Conservation (phyloP, 2,329 filamentous ascomycete species). For the Fusarium illudens region DNA sequence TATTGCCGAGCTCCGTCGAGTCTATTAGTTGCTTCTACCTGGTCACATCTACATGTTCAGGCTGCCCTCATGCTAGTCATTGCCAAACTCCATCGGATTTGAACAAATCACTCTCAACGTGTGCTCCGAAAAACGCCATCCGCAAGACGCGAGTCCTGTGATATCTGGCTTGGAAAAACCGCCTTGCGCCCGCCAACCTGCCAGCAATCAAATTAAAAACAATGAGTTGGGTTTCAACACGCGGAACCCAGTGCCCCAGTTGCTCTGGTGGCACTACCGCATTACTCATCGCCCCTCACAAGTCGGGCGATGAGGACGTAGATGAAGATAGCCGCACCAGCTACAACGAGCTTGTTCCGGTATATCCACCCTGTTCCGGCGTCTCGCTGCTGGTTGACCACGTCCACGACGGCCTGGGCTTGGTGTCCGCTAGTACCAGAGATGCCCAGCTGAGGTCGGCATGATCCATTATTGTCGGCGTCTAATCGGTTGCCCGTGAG, state of each 20-base stretch:
- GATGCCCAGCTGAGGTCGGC: constrained; percentile 66
- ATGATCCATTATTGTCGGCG: constrained; percentile 60
- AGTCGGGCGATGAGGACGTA: constrained; percentile 86
- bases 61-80: constrained; percentile 1
- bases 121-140: constrained; percentile 38
- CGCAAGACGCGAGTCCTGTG: constrained; percentile 36
- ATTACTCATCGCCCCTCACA: constrained; percentile 59
- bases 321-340: constrained; percentile 74
- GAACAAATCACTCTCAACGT: constrained; percentile 22
- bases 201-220: constrained; percentile 20
- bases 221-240: constrained; percentile 11
- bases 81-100: constrained; percentile 12
- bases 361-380: constrained; percentile 84
- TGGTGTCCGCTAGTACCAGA: constrained; percentile 67
- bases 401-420: constrained; percentile 79
- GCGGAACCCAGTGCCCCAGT: background rate
- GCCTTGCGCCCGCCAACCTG: constrained; percentile 27
- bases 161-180: constrained; percentile 33
- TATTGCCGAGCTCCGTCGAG: background rate
- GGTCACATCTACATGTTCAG: constrained; percentile 15
- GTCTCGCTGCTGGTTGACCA: constrained; percentile 76
- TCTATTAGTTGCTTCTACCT: constrained; percentile 23
- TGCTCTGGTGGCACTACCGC: background rate
- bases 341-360: constrained; percentile 79
- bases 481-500: constrained; percentile 71